Base-by-base conservation (phyloP, 768 basidiomycete genomes). In the Hebeloma cylindrosporum region DNA sequence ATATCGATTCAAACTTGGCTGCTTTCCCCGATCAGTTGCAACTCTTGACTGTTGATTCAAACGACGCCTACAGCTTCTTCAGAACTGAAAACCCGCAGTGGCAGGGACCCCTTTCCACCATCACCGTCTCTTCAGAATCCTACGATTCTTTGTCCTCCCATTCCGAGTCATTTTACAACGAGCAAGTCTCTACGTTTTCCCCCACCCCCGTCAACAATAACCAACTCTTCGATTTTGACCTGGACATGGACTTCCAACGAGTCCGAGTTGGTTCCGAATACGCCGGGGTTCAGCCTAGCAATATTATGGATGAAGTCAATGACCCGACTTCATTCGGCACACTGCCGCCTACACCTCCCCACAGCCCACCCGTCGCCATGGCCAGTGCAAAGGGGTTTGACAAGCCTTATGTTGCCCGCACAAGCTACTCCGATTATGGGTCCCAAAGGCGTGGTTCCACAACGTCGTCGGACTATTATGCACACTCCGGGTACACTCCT, bases 71-170 rank as follows among this genome's bases (percentile, higher is more conserved):
- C 71, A 71, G 75, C 54, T 76, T 77, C 67, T 71, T 82, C 52
- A 75, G 82, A 64, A 72, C 79, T 45, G 79, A 79, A 58, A 78
- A 79, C 38, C 77, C 81, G 57, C 78, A 75, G 75, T 64, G 84
- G 84, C 51, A 56, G 33, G 56, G 60, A 26, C 83, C 87, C 47
- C 83, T 80, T 38, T 91, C 89, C 43, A 77, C 83, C 52, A 81
- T 91, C 63, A 88, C 89, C 49, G 79, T 78, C 52, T 88, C 85
- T 30, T 83, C 84, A 51, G 86, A 89, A 64, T 88, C 85, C 50
- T 84, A 81, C 70, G 83, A 84, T 60, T 79, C 80, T 23, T 63
- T 79, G 27, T 87, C 85, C 17, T 75, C 75, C 53, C 80, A 73
- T 56, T 86, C 84, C 43, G 82, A 84, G 59, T 80, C 83, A 43